Evolutionary conservation across 2,329 filamentous ascomycete species (phyloP).

Genomic region (Waltergamsia citrina): DNA sequence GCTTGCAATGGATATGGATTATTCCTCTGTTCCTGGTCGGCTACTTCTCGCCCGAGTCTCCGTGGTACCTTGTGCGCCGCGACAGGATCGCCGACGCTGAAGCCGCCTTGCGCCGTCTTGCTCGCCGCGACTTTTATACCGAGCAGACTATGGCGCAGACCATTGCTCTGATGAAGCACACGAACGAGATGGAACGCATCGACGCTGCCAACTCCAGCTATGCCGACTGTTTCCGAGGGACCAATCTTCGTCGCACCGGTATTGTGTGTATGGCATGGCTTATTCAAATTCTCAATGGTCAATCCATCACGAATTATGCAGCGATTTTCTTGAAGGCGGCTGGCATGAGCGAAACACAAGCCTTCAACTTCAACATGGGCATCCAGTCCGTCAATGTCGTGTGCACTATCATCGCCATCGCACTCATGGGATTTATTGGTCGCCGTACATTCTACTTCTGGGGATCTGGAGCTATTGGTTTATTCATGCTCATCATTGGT

Average conservation of each 20-base stretch:
- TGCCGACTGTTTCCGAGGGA: conserved; percentile 26
- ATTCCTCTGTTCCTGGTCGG: conserved; percentile 20
- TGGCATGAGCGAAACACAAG: conserved; percentile 28
- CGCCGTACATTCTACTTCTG: conserved; percentile 28
- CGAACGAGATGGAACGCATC: conserved; percentile 26
- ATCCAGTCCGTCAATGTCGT: conserved; percentile 34
- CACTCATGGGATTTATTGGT: conserved; percentile 23
- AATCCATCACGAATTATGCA: conserved; percentile 44
- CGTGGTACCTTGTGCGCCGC: conserved; percentile 28
- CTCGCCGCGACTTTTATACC: conserved; percentile 19
- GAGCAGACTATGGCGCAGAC: conserved; percentile 26
- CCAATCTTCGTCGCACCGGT: conserved; percentile 26
- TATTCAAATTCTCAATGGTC: conserved; percentile 21
- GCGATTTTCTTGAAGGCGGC: conserved; percentile 42
- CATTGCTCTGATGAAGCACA: conserved; percentile 30
- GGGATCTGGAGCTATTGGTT: conserved; percentile 27
- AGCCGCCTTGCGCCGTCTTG: conserved; percentile 17
- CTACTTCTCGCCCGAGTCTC: conserved; percentile 31
- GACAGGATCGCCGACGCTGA: conserved; percentile 18
- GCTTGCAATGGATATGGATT: conserved; percentile 33
- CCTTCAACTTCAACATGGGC: conserved; percentile 37
- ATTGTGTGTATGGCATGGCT: conserved; percentile 18
- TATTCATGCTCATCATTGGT: conserved; percentile 30
- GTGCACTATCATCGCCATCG: conserved; percentile 29
- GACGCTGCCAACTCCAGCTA: conserved; percentile 22